A percentile compares a stretch with the other conserved stretches of the same genome.
Conservation (phyloP, 495 filamentous ascomycete species). For the Aspergillus ostianus region DNA sequence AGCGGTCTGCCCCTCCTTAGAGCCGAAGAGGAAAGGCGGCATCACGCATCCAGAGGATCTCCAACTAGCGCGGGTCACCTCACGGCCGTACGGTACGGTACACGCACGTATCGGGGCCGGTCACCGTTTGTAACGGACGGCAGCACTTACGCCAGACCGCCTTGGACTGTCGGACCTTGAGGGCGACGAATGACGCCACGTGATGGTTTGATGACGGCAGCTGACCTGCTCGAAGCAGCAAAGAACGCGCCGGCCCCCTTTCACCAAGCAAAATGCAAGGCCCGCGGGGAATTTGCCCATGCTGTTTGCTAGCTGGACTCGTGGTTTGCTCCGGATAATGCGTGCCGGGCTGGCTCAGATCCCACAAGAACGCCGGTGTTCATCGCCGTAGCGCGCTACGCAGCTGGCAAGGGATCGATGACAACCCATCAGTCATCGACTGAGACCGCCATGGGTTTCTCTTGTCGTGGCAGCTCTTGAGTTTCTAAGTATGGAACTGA, state of each 20-base stretch:
- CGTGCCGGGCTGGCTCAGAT: not conserved
- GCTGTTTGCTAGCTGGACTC: not conserved
- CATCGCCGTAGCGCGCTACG: not conserved
- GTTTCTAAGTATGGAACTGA: slow-evolving; percentile 10
- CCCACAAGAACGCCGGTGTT: not conserved
- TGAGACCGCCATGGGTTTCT: not conserved
- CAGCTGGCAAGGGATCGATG: not conserved
- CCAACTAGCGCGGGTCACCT: slow-evolving; percentile 23
- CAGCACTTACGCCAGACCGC: slow-evolving; percentile 16
- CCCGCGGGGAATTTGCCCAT: not conserved
- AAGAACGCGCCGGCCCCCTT: slow-evolving; percentile 7
- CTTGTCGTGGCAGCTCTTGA: slow-evolving; percentile 1
- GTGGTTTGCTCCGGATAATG: not conserved
- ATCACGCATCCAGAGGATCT: slow-evolving; percentile 29
- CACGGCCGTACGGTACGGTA: slow-evolving; percentile 24
- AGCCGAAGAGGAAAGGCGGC: slow-evolving; percentile 28
- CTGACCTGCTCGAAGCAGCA: slow-evolving; percentile 19
- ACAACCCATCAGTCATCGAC: not conserved
- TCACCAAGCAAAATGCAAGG: not conserved
- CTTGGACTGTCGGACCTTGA: slow-evolving; percentile 9
- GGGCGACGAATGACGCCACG: slow-evolving; percentile 27
- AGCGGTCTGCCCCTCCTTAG: slow-evolving; percentile 16
- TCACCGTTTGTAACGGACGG: not conserved
- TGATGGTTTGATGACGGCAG: slow-evolving; percentile 29
- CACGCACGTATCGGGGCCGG: slow-evolving; percentile 1